Conservation (phyloP, 495 filamentous ascomycete genomes). For the Xylaria sp. region DNA sequence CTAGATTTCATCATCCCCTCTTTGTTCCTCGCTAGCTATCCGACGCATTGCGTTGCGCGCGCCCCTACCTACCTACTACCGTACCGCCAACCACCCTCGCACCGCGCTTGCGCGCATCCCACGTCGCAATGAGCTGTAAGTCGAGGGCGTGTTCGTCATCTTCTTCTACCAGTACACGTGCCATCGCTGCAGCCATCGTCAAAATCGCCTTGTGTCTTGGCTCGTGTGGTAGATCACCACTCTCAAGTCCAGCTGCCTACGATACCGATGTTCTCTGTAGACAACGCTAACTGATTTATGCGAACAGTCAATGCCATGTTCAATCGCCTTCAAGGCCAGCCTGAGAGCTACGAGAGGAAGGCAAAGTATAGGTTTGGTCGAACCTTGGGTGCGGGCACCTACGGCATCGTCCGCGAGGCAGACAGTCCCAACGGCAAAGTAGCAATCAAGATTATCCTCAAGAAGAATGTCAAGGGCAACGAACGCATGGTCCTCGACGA, state of each 20-base stretch:
- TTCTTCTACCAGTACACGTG: slow-evolving; percentile 21
- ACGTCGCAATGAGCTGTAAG: slow-evolving; percentile 47
- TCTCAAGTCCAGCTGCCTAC: not conserved
- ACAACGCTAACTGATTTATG: not conserved
- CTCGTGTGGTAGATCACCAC: not conserved
- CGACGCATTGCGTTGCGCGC: slow-evolving; percentile 2
- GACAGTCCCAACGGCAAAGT: slow-evolving; percentile 84
- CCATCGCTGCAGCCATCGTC: not conserved
- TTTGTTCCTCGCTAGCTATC: not conserved
- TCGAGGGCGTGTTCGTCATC: slow-evolving; percentile 24
- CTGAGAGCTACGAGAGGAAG: slow-evolving; percentile 99
- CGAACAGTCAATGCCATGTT: slow-evolving; percentile 85
- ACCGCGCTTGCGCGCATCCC: slow-evolving; percentile 33
- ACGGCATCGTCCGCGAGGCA: slow-evolving; percentile 97
- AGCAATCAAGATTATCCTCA: slow-evolving; percentile 98
- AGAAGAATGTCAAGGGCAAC: slow-evolving; percentile 98
- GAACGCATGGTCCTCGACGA: slow-evolving; percentile 99
- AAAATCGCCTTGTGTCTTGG: not conserved
- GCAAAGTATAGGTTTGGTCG: slow-evolving; percentile 88
- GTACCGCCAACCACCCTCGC: slow-evolving; percentile 1
- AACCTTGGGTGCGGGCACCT: slow-evolving; percentile 95
- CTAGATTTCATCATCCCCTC: slow-evolving; percentile 4
- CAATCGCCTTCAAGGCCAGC: slow-evolving; percentile 97
- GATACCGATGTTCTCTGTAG: not conserved
- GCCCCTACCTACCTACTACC: slow-evolving; percentile 4